Base-by-base conservation (phyloP, 2,329 filamentous ascomycete genomes). In the Pseudocercospora eumusae region DNA sequence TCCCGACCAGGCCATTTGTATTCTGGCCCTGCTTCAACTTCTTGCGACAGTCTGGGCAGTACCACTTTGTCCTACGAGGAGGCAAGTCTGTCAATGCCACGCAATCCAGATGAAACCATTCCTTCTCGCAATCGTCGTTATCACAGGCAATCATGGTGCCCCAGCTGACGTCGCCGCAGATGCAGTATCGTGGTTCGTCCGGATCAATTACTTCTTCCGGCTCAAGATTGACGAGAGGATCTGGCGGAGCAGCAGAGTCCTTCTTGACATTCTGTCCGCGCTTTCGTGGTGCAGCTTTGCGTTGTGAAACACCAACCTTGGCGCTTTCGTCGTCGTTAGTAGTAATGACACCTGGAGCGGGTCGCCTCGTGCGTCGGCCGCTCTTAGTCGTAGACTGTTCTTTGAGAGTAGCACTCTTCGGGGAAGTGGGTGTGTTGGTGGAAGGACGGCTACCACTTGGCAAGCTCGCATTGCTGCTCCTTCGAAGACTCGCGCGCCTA, bases 31-130 rank as follows among this genome's bases (percentile, higher is more conserved):
- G 25, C 65, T 73, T 74, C 62, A 76, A 64, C 69, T 82, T 77
- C 64, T 84, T 83, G 44, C 87, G 81, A 72, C 91, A 95, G 55
- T 91, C 86, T 1, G 89, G 89, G 75, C 91, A 95, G 71, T 92
- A 95, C 91, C 91, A 95, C 75, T 92, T 92, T 2, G 88, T 88
- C 31, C 88, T 89, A 18, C 89, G 82, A 2, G 87, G 84, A 10
- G 90, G 90, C 62, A 90, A 85, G 23, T 87, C 84, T 6, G 82
- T 80, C 33, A 95, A 79, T 4, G 83, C 86, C 5, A 95, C 88
- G 71, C 91, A 95, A 66, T 87, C 86, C 44, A 95, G 82, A 73
- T 95, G 91, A 74, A 93, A 95, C 91, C 91, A 95, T 75, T 93
- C 90, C 65, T 86, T 86, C 69, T 91, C 87, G 77, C 91, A 95